These are phyloP conservation scores for Fusarium sp. DNA, from an alignment of 2,329 filamentous ascomycete species.

Conservation along the genomic window DNA sequence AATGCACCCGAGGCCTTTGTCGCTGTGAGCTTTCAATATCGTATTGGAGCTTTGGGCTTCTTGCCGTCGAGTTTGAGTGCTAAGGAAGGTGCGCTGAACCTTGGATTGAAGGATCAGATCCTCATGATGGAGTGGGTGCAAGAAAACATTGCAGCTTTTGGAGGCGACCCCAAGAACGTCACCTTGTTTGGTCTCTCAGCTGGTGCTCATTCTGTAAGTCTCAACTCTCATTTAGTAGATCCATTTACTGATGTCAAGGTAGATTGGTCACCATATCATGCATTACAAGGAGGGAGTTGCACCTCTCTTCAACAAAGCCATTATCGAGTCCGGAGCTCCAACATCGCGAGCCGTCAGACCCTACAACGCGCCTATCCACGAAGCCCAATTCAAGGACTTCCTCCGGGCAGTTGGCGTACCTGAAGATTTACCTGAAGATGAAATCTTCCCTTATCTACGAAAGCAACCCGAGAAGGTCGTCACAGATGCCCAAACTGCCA, in stretches of 20 bases:
- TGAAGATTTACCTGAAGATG: slow-evolving; percentile 5
- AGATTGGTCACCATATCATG: slow-evolving; percentile 77
- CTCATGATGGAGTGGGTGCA: slow-evolving; percentile 64
- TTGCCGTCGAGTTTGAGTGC: slow-evolving; percentile 64
- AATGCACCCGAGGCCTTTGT: slow-evolving; percentile 63
- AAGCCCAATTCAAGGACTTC: slow-evolving; percentile 61
- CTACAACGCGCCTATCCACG: slow-evolving; percentile 67
- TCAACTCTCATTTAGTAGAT: fast-evolving
- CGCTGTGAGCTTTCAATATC: slow-evolving; percentile 61
- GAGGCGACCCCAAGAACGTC: slow-evolving; percentile 62
- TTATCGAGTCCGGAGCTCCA: slow-evolving; percentile 66
- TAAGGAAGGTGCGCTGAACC: slow-evolving; percentile 64
- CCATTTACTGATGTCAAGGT: not conserved
- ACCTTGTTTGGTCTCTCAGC: slow-evolving; percentile 52
- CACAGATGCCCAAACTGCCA: slow-evolving; percentile 52
- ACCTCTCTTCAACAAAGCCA: slow-evolving; percentile 62
- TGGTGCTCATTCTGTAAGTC: slow-evolving; percentile 61
- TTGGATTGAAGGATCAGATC: slow-evolving; percentile 64
- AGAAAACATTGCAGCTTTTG: slow-evolving; percentile 64
- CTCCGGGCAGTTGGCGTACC: slow-evolving; percentile 28
- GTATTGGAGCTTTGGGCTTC: slow-evolving; percentile 70
- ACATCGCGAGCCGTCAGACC: slow-evolving; percentile 64
- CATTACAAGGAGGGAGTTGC: slow-evolving; percentile 55
- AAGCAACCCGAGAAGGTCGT: slow-evolving; percentile 45
- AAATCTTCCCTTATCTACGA: slow-evolving; percentile 62